Evolutionary conservation across 371 early-diverging fungal species (phyloP).

Genomic region (Mucor circinelloides): DNA sequence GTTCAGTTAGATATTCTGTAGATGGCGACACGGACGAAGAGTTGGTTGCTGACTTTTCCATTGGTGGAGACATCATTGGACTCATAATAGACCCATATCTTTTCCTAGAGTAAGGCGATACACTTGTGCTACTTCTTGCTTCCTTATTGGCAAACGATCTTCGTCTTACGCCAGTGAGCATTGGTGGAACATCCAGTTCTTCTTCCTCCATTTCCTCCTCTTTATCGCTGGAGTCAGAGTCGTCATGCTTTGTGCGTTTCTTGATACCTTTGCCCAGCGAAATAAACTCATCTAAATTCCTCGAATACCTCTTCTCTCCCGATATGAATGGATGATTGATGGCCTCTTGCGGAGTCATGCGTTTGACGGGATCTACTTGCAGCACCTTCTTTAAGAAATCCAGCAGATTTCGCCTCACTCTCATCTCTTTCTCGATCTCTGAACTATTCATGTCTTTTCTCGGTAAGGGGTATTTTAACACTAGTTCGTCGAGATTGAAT

Average conservation of each 20-base stretch:
- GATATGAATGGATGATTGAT: constrained; percentile 91
- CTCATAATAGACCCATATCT: constrained; percentile 7
- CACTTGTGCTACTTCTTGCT: constrained; percentile 3
- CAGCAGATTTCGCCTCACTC: constrained; percentile 61
- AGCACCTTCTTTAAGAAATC: constrained; percentile 88
- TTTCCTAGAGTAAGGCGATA: constrained; percentile 4
- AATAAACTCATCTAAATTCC: constrained; percentile 3
- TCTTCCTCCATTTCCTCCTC: background rate
- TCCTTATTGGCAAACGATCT: constrained; percentile 13
- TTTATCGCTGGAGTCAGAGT: background rate
- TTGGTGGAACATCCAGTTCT: background rate
- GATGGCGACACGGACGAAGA: background rate
- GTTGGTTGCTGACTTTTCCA: background rate
- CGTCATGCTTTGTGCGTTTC: background rate
- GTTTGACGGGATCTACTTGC: constrained; percentile 82
- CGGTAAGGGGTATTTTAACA: constrained; percentile 78
- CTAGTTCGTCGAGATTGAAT: constrained; percentile 77
- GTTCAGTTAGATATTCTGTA: background rate
- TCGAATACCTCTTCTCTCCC: constrained; percentile 16
- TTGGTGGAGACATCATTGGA: constrained; percentile 17
- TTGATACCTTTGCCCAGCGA: constrained; percentile 1
- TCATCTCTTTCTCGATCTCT: constrained; percentile 78
- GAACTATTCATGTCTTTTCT: constrained; percentile 58
- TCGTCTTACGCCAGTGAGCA: constrained; percentile 12
- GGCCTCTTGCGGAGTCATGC: constrained; percentile 93